These are phyloP conservation scores for Fusarium coffeatum DNA, from an alignment of 2,329 filamentous ascomycete species.

Conservation along the genomic window DNA sequence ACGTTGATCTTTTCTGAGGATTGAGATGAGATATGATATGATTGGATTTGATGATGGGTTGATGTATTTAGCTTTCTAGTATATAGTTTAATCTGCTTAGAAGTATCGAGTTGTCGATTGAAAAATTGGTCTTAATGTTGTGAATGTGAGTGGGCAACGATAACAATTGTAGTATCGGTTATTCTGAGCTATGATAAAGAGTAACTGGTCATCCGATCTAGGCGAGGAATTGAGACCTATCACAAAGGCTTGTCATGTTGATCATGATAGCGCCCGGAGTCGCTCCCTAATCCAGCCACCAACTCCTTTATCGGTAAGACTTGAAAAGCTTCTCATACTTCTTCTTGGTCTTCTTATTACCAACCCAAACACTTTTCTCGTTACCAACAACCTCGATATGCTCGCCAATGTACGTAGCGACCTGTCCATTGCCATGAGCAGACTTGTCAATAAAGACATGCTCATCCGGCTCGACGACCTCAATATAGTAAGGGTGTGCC, in stretches of 20 bases:
- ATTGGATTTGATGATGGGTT: neutral
- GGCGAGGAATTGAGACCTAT: neutral
- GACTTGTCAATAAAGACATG: conserved; percentile 47
- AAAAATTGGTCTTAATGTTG: rapidly evolving
- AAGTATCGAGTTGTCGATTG: neutral
- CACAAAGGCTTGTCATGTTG: neutral
- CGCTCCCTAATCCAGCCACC: too few relatives aligned
- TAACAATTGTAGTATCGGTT: neutral
- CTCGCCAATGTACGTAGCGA: conserved; percentile 43
- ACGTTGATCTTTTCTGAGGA: neutral
- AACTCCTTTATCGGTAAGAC: conserved; percentile 16
- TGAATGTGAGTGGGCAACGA: neutral
- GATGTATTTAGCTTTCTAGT: neutral
- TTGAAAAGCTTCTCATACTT: conserved; percentile 45
- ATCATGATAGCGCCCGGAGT: too few relatives aligned
- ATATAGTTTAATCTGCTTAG: neutral
- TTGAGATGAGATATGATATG: neutral
- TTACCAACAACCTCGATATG: conserved; percentile 44
- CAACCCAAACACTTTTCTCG: conserved; percentile 43
- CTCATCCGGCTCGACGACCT: conserved; percentile 48
- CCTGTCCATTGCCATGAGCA: conserved; percentile 45
- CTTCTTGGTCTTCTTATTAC: conserved; percentile 15
- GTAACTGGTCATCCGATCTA: rapidly evolving
- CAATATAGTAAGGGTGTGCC: conserved; percentile 47
- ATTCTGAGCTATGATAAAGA: neutral